Evolutionary conservation across 495 filamentous ascomycete species (phyloP), one percentile per base, ranked within the genome.

Genomic region (Penicillium malachiteum): DNA sequence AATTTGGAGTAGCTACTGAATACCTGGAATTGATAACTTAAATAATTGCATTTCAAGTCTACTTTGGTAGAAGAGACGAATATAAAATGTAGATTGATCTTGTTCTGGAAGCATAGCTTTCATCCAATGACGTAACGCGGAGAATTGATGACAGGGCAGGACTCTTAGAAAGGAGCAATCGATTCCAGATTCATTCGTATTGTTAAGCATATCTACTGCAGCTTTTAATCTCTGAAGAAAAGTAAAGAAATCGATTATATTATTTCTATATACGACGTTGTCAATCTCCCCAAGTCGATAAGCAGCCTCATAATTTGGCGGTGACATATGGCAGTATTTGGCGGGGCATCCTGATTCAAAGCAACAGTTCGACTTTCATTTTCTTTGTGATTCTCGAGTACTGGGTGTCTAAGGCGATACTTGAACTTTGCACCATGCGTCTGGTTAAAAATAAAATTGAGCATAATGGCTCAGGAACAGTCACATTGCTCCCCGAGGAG

Each of bases 401-500:
- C 21, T 26, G 2, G 21, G 21, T 26, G 21, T 26, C 17, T 35
- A 12, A 30, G 11, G 30, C 14, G 3, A 18, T 31, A 14, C 12
- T 14, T 12, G 9, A 18, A 48, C 3, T 26, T 35, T 10, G 39
- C 41, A 38, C 17, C 5, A 91, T 91, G 88, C 81, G 84, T 31
- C 81, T 89, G 31, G 77, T 89, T 57, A 90, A 87, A 65, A 83
- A 85, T 48, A 80, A 86, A 50, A 85, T 95, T 54, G 84, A 89
- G 58, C 83, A 83, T 33, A 76, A 90, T 75, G 90, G 89, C 78
- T 87, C 88, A 4, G 90, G 89, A 10, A 84, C 76, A 52, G 84
- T 96, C 59, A 90, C 87, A 30, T 78, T 98, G 46, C 81, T 90
- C 46, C 92, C 94, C 3, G 86, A 91, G 66, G 94, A 96, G 63